Evolutionary conservation across 2,329 filamentous ascomycete species (phyloP).

Genomic region (Sclerotinia sclerotiorum): DNA sequence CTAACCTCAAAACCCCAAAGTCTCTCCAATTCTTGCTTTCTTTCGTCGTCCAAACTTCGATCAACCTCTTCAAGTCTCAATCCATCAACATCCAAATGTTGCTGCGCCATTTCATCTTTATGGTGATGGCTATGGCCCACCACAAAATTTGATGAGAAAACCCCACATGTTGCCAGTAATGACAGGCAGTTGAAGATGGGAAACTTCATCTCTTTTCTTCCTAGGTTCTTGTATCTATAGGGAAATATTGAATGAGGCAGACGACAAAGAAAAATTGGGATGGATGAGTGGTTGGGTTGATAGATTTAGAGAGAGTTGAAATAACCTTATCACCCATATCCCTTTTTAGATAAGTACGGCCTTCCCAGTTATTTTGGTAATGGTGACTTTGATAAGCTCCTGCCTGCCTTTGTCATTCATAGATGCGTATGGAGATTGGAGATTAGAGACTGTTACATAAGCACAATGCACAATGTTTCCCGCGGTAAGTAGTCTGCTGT

Average conservation of each 20-base stretch:
- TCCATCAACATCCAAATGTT: neutral
- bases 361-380: neutral
- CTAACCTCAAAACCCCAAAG: slow-evolving; percentile 59
- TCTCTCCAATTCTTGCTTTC: slow-evolving; percentile 53
- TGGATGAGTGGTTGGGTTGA: neutral
- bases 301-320: neutral
- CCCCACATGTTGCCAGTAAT: slow-evolving; percentile 3
- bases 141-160: neutral
- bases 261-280: neutral
- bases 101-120: neutral
- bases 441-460: neutral
- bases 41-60: slow-evolving; percentile 43
- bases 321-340: neutral
- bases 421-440: too few species aligned
- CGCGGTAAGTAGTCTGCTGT: neutral
- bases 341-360: neutral
- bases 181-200: neutral
- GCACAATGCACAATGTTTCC: neutral
- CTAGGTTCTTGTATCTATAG: neutral
- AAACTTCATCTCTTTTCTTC: neutral
- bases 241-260: neutral
- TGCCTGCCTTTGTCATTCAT: neutral
- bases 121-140: neutral
- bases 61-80: slow-evolving; percentile 8
- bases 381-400: neutral